phyloP scores from a whole-genome alignment of 2,329 filamentous ascomycete genomes.

The Aureobasidium namibiae region DNA sequence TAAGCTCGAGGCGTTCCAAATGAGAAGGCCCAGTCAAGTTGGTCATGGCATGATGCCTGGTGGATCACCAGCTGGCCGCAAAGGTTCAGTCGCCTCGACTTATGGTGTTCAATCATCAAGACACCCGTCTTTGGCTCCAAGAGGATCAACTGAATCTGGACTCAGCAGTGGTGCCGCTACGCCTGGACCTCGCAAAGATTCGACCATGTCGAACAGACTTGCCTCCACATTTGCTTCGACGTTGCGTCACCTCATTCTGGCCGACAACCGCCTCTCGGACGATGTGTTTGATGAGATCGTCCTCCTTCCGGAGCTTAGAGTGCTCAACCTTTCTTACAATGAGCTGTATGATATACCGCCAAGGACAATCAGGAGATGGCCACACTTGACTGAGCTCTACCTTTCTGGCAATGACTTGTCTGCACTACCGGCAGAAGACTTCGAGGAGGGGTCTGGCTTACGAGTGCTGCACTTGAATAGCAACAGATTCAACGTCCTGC shows the following conservation, averaged over 20 bases:
- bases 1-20: conserved; percentile 52
- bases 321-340: conserved; percentile 93
- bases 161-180: conserved; percentile 49
- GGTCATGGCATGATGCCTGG: conserved; percentile 58
- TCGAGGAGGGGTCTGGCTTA: conserved; percentile 80
- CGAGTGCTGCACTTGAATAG: conserved; percentile 92
- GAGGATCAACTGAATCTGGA: conserved; percentile 37
- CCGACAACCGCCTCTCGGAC: conserved; percentile 89
- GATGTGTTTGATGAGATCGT: conserved; percentile 91
- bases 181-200: conserved; percentile 70
- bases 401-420: conserved; percentile 92
- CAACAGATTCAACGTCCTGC: conserved; percentile 95
- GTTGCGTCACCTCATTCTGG: conserved; percentile 74
- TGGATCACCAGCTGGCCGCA: conserved; percentile 48
- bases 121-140: conserved; percentile 74
- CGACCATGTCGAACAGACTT: conserved; percentile 69
- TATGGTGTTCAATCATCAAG: conserved; percentile 47
- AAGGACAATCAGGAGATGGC: conserved; percentile 80
- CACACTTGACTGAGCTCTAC: conserved; percentile 82
- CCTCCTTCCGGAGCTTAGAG: conserved; percentile 70
- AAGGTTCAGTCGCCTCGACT: conserved; percentile 73
- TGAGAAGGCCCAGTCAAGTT: conserved; percentile 74
- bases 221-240: conserved; percentile 83
- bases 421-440: conserved; percentile 82
- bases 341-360: conserved; percentile 87